These are phyloP conservation scores for Sideroxylon spinosum DNA, from an alignment of 179 eudicot species.

Conservation along the genomic window DNA sequence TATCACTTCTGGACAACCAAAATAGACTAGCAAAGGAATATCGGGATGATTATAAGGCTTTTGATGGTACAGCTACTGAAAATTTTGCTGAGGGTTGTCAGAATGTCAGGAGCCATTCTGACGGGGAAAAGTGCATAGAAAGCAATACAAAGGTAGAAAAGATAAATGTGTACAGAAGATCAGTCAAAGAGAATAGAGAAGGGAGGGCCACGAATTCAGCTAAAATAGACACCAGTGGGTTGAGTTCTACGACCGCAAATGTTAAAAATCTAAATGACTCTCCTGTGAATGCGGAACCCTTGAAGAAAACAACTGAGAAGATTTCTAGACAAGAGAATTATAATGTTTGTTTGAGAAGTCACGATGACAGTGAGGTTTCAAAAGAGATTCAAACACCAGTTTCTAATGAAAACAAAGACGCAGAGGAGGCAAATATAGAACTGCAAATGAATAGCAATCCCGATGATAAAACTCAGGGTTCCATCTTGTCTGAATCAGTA, in stretches of 20 bases:
- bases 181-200: slow-evolving; percentile 40
- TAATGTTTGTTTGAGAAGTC: not conserved
- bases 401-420: slow-evolving; percentile 25
- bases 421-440: slow-evolving; percentile 29
- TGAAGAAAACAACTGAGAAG: slow-evolving; percentile 15
- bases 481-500: slow-evolving; percentile 26
- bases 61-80: slow-evolving; percentile 33
- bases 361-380: not conserved
- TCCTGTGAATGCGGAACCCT: slow-evolving; percentile 23
- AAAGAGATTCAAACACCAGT: slow-evolving; percentile 16
- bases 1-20: slow-evolving; percentile 28
- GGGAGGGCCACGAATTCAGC: slow-evolving; percentile 31
- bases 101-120: slow-evolving; percentile 21
- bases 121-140: slow-evolving; percentile 21
- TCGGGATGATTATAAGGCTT: slow-evolving; percentile 26
- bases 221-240: slow-evolving; percentile 23
- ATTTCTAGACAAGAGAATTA: slow-evolving; percentile 12
- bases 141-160: slow-evolving; percentile 30
- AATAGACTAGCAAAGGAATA: slow-evolving; percentile 30
- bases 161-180: slow-evolving; percentile 37
- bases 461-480: slow-evolving; percentile 21
- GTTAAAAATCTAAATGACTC: slow-evolving; percentile 25
- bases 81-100: slow-evolving; percentile 22
- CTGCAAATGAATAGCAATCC: slow-evolving; percentile 20
- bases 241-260: slow-evolving; percentile 22